Evolutionary conservation across 768 basidiomycete species (phyloP).

Genomic region (Amanita thiersii): DNA sequence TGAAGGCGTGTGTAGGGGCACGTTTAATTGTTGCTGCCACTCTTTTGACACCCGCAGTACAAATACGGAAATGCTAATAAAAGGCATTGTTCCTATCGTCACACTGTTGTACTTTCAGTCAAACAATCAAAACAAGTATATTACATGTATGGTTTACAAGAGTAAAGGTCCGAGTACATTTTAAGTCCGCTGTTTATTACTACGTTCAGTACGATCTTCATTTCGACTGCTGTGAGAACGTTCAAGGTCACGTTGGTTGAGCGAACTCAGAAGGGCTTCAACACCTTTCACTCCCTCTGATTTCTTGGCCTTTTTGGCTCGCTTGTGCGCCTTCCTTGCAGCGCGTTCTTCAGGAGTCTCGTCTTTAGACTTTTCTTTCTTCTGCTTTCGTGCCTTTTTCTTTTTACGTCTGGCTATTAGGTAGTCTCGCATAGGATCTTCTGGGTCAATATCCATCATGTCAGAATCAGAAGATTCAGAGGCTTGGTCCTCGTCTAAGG

Average conservation of each 20-base stretch:
- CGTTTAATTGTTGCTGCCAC: too few relatives aligned
- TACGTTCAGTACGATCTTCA: conserved; percentile 9
- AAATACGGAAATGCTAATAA: too few relatives aligned
- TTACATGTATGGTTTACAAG: too few relatives aligned
- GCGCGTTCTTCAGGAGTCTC: conserved; percentile 76
- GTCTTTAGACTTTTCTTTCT: conserved; percentile 60
- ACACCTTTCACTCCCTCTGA: conserved; percentile 60
- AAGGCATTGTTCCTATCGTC: too few relatives aligned
- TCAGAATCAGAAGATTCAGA: conserved; percentile 64
- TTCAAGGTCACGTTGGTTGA: conserved; percentile 27
- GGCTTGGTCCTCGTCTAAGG: conserved; percentile 38
- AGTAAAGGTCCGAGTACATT: too few relatives aligned
- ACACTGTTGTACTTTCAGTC: too few relatives aligned
- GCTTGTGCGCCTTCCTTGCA: conserved; percentile 68
- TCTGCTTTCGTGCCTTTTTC: conserved; percentile 59
- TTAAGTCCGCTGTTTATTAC: too few relatives aligned
- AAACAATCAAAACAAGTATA: too few relatives aligned
- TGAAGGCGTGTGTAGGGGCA: too few relatives aligned
- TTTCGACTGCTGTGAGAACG: conserved; percentile 15
- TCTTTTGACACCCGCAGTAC: too few relatives aligned
- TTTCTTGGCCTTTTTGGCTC: conserved; percentile 52
- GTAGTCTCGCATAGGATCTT: conserved; percentile 97
- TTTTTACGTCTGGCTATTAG: conserved; percentile 69
- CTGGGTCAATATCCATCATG: conserved; percentile 74
- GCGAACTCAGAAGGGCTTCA: conserved; percentile 51